phyloP scores from a whole-genome alignment of 2,329 filamentous ascomycete species.

The Cadophora sp. region DNA sequence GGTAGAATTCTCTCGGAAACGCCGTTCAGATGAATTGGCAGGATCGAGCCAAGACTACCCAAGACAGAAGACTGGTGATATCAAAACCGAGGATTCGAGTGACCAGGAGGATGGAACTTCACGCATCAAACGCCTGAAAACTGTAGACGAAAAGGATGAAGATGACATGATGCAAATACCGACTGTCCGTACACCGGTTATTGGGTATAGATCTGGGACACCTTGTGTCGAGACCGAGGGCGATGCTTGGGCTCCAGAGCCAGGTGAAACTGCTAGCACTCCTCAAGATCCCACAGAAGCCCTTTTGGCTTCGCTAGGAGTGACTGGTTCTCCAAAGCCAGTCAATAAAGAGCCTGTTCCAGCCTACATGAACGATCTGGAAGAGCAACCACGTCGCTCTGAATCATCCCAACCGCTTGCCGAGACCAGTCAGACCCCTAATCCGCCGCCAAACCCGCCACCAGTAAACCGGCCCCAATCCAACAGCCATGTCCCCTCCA shows the following conservation, averaged over 20 bases:
- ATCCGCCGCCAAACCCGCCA: conserved; percentile 5
- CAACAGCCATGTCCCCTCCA: background rate
- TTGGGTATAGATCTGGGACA: conserved; percentile 33
- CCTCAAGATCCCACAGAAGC: conserved; percentile 41
- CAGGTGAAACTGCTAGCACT: conserved; percentile 39
- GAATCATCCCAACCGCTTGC: conserved; percentile 21
- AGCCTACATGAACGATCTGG: conserved; percentile 20
- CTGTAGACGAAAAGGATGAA: conserved; percentile 8
- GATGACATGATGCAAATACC: conserved; percentile 20
- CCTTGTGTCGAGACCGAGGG: conserved; percentile 36
- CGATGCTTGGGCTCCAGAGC: conserved; percentile 44
- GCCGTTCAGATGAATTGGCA: conserved; percentile 30
- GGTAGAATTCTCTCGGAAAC: conserved; percentile 35
- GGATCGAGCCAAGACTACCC: conserved; percentile 19
- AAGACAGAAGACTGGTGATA: conserved; percentile 30
- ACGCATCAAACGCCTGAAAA: conserved; percentile 40
- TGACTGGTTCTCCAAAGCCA: conserved; percentile 46
- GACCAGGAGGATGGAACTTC: conserved; percentile 23
- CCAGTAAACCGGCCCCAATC: background rate
- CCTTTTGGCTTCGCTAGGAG: conserved; percentile 45
- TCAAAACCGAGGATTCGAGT: conserved; percentile 18
- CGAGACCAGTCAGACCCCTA: background rate
- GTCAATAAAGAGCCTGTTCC: conserved; percentile 31
- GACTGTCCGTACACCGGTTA: conserved; percentile 27
- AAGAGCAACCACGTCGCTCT: conserved; percentile 13